phyloP scores from a whole-genome alignment of 2,329 filamentous ascomycete genomes.

The Epichloe festucae region DNA sequence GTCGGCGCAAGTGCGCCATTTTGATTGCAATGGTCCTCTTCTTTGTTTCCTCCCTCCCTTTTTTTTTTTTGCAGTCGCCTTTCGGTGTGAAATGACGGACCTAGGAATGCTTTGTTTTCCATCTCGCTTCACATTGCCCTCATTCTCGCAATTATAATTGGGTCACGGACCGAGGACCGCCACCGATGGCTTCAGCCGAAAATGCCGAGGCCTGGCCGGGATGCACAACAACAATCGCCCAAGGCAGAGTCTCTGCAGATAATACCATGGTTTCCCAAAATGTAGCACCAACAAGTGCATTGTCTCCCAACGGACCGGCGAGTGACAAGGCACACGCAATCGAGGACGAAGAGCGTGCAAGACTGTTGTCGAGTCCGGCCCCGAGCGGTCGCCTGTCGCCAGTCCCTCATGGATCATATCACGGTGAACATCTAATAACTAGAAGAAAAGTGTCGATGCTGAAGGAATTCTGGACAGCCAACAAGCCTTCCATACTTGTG shows the following conservation, averaged over 20 bases:
- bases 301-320: background rate
- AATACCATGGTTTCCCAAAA: background rate
- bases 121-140: background rate
- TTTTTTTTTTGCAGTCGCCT: background rate
- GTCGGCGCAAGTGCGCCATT: background rate
- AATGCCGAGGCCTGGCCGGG: background rate
- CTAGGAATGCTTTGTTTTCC: background rate
- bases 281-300: background rate
- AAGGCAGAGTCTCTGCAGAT: background rate
- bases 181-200: background rate
- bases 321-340: conserved; percentile 2
- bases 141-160: background rate
- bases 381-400: conserved; percentile 10
- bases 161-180: background rate
- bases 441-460: conserved; percentile 9
- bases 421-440: background rate
- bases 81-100: background rate
- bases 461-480: conserved; percentile 42
- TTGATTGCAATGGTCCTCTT: too few relatives aligned
- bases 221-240: background rate
- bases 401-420: conserved; percentile 3
- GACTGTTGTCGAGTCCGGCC: conserved; percentile 12
- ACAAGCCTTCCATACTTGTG: conserved; percentile 63
- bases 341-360: background rate
- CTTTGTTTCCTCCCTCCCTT: background rate